A percentile compares a stretch with the other conserved stretches of the same genome.
phyloP scores from a whole-genome alignment of 2,329 filamentous ascomycete species.

The Colletotrichum sp. region DNA sequence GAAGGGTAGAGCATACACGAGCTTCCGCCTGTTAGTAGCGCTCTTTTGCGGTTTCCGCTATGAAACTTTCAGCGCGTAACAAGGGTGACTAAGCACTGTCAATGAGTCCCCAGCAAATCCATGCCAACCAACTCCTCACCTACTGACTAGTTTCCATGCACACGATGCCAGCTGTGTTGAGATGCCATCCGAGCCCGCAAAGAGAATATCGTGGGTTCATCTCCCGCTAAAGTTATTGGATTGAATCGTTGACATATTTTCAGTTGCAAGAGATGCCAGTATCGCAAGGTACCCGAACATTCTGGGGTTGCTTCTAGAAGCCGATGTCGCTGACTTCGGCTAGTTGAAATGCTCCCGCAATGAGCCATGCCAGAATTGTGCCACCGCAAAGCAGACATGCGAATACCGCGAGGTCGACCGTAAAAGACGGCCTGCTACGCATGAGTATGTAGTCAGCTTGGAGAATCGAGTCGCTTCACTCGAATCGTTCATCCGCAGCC shows the following conservation, averaged over 20 bases:
- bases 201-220: background rate
- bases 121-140: background rate
- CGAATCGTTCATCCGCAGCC: constrained; percentile 12
- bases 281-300: background rate
- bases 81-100: background rate
- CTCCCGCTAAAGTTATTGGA: no score
- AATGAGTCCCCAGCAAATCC: background rate
- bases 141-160: background rate
- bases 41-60: background rate
- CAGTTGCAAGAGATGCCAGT: background rate
- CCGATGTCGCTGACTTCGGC: background rate
- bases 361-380: constrained; percentile 21
- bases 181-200: background rate
- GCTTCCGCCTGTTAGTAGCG: background rate
- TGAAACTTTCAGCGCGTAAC: background rate
- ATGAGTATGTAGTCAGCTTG: constrained; percentile 16
- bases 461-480: constrained; percentile 21
- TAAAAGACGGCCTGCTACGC: constrained; percentile 18
- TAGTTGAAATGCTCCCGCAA: constrained; percentile 22
- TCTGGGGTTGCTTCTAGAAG: background rate
- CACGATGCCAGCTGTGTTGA: background rate
- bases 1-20: background rate
- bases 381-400: background rate
- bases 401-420: constrained; percentile 20
- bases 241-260: background rate